Base-by-base conservation (phyloP, 1,139 yeast species). In the Blastobotrys aristatus region DNA sequence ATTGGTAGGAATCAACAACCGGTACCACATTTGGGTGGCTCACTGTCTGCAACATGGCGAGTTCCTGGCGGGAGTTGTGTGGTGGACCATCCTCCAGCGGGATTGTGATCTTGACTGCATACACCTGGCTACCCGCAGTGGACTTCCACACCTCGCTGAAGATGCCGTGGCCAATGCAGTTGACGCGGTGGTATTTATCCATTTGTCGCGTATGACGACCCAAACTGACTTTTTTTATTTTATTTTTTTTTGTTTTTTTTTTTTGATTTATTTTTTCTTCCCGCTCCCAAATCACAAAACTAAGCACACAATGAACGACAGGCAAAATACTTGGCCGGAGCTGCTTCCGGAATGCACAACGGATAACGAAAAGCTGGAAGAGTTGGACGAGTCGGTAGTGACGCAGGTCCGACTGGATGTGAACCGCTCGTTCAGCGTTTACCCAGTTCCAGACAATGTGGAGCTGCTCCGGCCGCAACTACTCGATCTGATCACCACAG, bases 331-430 rank as follows among this genome's bases (percentile, higher is more conserved):
- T 26, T 11, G 29, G 11, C 29, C 29, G 10, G 29, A 26, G 29
- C 29, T 11, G 29, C 29, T 26, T 11, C 29, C 29, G 11, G 11
- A 26, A 7, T n/a, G n/a, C n/a, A n/a, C n/a, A n/a, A n/a, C 22
- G 37, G 14, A 11, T 4, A 35, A 24, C 26, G 44, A 40, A 29
- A 17, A 17, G 29, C 26, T 31, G 6, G 14, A 69, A 0, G 36
- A 32, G 11, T 32, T 32, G 16, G 36, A 89, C 59, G 92, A 85
- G 61, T 77, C 75, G 3, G 39, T 17, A n/a, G n/a, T n/a, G 20
- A 21, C 16, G 16, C 98, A 92, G 65, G 89, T 89, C 1, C 65
- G 68, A 45, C 73, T 88, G 48, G 98, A 90, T 65, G 82, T 87
- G 5, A 77, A 78, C 24, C 67, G 97, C 37, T 79, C 95, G 11